Evolutionary conservation across 306 rosid genomes (phyloP).

Genomic region (Morella rubra): DNA sequence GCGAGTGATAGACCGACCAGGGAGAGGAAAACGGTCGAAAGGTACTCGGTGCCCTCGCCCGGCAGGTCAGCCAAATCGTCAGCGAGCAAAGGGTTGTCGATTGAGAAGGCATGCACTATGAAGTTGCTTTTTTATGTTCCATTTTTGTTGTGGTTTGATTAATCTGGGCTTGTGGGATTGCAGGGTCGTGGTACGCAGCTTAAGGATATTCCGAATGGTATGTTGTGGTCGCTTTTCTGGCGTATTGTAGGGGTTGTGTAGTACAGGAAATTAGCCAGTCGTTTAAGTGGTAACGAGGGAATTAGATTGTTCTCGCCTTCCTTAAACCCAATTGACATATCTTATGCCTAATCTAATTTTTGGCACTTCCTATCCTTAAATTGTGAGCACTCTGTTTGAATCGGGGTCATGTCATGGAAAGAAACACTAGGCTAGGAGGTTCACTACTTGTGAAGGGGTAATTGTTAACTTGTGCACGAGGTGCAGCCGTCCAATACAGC

Average conservation of each 20-base stretch:
- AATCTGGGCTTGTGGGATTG: slow-evolving; percentile 20
- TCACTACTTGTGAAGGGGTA: background rate
- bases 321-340: background rate
- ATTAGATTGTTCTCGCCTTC: background rate
- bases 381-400: background rate
- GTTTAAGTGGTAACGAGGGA: too few species aligned
- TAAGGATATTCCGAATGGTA: slow-evolving; percentile 93
- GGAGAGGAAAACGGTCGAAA: slow-evolving; percentile 85
- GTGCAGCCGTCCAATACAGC: background rate
- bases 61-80: slow-evolving; percentile 50
- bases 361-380: background rate
- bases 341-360: background rate
- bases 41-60: slow-evolving; percentile 58
- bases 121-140: background rate
- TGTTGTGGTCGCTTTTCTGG: slow-evolving; percentile 3
- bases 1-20: slow-evolving; percentile 73
- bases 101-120: slow-evolving; percentile 67
- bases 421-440: background rate
- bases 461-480: background rate
- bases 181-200: slow-evolving; percentile 92
- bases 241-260: background rate
- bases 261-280: too few species aligned
- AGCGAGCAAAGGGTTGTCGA: slow-evolving; percentile 44
- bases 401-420: background rate
- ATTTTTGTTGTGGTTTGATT: slow-evolving; percentile 8